Evolutionary conservation across 345 rosid genomes (phyloP).

Genomic region (Pugionium dolabratum): DNA sequence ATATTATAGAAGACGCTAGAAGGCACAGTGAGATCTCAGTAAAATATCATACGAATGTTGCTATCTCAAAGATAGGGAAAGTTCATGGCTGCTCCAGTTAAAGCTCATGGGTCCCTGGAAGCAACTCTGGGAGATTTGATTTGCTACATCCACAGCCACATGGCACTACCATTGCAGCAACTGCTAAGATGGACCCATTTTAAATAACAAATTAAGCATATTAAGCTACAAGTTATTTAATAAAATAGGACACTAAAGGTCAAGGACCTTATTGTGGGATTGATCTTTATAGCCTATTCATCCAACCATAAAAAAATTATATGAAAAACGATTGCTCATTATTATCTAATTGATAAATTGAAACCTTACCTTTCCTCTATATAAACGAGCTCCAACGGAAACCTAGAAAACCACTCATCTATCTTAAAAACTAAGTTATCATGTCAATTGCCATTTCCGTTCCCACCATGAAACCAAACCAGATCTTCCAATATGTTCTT

Average conservation of each 20-base stretch:
- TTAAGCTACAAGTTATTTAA: slow-evolving; percentile 22
- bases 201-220: slow-evolving; percentile 25
- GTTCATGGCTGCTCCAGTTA: slow-evolving; percentile 26
- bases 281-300: slow-evolving; percentile 25
- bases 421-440: slow-evolving; percentile 31
- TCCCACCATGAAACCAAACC: slow-evolving; percentile 28
- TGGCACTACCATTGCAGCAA: slow-evolving; percentile 36
- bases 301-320: slow-evolving; percentile 18
- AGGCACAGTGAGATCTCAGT: slow-evolving; percentile 5
- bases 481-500: slow-evolving; percentile 32
- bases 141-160: slow-evolving; percentile 41
- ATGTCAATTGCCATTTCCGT: slow-evolving; percentile 19
- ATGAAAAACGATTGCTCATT: not conserved
- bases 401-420: slow-evolving; percentile 21
- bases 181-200: slow-evolving; percentile 37
- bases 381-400: slow-evolving; percentile 30
- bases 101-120: slow-evolving; percentile 40
- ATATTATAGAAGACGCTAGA: not conserved
- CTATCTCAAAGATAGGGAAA: slow-evolving; percentile 25
- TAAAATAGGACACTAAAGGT: slow-evolving; percentile 15
- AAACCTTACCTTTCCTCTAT: slow-evolving; percentile 36
- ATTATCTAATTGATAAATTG: slow-evolving; percentile 21
- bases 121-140: slow-evolving; percentile 37
- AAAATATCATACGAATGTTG: slow-evolving; percentile 7
- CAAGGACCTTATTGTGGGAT: slow-evolving; percentile 21